These are phyloP conservation scores for Metschnikowia peoriensis DNA, from an alignment of 805 yeast species.

Conservation along the genomic window DNA sequence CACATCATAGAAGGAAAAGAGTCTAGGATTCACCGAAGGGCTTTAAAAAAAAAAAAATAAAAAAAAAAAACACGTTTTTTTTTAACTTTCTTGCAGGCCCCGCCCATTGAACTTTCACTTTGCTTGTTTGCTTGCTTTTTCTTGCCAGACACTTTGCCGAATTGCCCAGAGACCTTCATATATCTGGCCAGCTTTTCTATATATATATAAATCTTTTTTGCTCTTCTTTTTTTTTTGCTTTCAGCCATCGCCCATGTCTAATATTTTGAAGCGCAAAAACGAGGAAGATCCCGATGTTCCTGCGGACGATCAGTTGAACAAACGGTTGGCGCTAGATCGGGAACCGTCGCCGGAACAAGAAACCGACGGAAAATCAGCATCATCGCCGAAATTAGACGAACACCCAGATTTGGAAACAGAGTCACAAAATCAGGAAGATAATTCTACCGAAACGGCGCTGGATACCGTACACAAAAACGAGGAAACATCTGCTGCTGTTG, in stretches of 20 bases:
- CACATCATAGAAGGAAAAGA: neutral
- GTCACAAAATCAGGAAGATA: no score
- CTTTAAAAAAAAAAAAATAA: no score
- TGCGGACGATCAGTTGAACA: constrained; percentile 51
- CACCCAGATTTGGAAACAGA: neutral
- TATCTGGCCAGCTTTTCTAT: neutral
- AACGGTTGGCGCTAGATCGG: constrained; percentile 69
- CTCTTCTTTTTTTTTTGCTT: neutral
- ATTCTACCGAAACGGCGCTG: no score
- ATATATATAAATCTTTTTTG: neutral
- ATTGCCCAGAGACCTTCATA: no score
- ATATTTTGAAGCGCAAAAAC: constrained; percentile 63
- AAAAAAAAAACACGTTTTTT: no score
- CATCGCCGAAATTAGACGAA: neutral
- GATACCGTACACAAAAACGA: no score
- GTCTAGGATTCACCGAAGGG: no score
- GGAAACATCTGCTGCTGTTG: no score
- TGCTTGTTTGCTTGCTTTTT: neutral
- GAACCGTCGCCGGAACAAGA: constrained; percentile 41
- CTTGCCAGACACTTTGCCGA: no score
- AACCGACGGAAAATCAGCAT: neutral
- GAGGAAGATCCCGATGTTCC: constrained; percentile 47
- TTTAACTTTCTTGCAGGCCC: no score
- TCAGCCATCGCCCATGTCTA: constrained; percentile 17
- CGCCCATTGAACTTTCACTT: neutral